phyloP scores from a whole-genome alignment of 2,329 filamentous ascomycete species.

The Fusarium torulosum region DNA sequence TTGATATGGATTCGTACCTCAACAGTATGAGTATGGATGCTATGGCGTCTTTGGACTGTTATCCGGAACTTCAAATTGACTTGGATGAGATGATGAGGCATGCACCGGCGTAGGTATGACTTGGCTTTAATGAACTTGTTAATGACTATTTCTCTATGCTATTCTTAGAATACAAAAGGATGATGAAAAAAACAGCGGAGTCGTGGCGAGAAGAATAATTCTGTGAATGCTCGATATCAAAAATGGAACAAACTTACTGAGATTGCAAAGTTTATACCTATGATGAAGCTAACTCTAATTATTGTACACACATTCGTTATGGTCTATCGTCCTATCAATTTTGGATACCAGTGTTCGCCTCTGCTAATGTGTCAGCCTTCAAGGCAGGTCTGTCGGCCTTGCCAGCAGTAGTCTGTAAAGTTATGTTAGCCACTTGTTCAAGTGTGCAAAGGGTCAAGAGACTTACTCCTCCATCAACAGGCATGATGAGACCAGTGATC shows the following conservation, averaged over 20 bases:
- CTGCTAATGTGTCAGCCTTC: constrained; percentile 8
- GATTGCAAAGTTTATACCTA: not conserved
- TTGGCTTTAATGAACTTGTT: no score
- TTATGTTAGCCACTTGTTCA: not conserved
- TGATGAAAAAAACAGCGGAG: no score
- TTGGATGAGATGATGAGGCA: constrained; percentile 14
- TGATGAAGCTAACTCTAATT: not conserved
- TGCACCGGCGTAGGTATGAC: not conserved
- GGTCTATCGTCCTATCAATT: not conserved
- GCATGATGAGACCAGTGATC: constrained; percentile 18
- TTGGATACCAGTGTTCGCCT: constrained; percentile 1
- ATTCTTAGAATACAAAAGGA: no score
- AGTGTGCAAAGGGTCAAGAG: not conserved
- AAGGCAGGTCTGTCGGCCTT: constrained; percentile 14
- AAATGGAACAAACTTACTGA: no score
- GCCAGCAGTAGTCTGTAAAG: constrained; percentile 5
- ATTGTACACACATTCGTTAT: not conserved
- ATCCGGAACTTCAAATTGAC: constrained; percentile 13
- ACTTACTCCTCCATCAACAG: constrained; percentile 13
- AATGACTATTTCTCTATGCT: no score
- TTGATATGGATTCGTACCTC: constrained; percentile 11
- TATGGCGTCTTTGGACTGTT: constrained; percentile 10
- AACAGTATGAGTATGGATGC: constrained; percentile 16
- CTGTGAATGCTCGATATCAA: no score
- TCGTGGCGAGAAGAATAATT: no score